Percentiles rank a stretch among this genome's conserved stretches.
These are phyloP conservation scores for Pyrenochaeta sp. DNA, from an alignment of 2,329 filamentous ascomycete species.

Conservation along the genomic window DNA sequence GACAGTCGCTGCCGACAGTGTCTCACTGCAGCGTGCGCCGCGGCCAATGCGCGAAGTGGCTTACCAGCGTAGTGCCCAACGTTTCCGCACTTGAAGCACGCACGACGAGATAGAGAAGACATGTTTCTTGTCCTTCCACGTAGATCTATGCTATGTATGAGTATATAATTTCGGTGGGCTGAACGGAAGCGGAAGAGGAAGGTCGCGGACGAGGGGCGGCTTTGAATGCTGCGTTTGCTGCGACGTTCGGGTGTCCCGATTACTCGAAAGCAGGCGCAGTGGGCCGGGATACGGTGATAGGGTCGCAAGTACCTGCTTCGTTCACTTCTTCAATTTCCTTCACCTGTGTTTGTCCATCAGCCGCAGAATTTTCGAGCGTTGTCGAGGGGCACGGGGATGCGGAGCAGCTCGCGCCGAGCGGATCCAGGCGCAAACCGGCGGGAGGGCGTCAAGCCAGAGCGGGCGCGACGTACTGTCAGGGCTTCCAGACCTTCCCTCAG, in stretches of 20 bases:
- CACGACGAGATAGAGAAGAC: constrained; percentile 63
- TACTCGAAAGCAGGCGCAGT: constrained; percentile 7
- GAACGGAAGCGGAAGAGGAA: constrained; percentile 23
- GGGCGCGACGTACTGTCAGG: constrained; percentile 39
- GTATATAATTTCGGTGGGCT: constrained; percentile 19
- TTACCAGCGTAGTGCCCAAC: constrained; percentile 63
- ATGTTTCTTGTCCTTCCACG: constrained; percentile 52
- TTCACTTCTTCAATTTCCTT: constrained; percentile 41
- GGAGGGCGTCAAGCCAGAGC: background rate
- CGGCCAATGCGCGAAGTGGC: constrained; percentile 27
- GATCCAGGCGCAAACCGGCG: constrained; percentile 12
- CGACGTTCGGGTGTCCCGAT: constrained; percentile 18
- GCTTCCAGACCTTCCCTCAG: constrained; percentile 53
- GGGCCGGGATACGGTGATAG: constrained; percentile 1
- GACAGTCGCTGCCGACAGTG: constrained; percentile 20
- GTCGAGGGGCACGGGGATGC: constrained; percentile 37
- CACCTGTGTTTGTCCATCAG: constrained; percentile 42
- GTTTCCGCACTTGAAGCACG: constrained; percentile 64
- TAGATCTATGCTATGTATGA: constrained; percentile 34
- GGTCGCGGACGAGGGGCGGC: constrained; percentile 24
- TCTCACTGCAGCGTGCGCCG: constrained; percentile 30
- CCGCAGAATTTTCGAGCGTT: constrained; percentile 38
- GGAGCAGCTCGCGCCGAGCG: constrained; percentile 32
- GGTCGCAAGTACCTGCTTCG: constrained; percentile 40
- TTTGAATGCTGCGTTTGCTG: constrained; percentile 32